phyloP scores from a whole-genome alignment of 352 stramenopile genomes.

The Saprolegnia parasitica region DNA sequence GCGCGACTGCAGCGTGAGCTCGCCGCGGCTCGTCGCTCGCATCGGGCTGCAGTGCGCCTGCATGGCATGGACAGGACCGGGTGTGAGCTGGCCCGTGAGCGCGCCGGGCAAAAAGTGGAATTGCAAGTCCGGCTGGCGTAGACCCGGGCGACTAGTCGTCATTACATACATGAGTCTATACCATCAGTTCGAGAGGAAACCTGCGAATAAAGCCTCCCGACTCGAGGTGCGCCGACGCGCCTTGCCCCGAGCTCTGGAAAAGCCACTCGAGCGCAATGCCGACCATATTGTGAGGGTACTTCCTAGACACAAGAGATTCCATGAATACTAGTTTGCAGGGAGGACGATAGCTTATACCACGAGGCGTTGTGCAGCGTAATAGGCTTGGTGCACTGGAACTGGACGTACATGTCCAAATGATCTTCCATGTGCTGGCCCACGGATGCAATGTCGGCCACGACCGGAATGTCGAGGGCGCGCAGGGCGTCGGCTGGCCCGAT shows the following conservation, averaged over 20 bases:
- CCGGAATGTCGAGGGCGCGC: conserved; percentile 61
- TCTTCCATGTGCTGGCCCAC: conserved; percentile 88
- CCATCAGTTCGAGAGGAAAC: conserved; percentile 18
- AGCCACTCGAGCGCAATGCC: conserved; percentile 84
- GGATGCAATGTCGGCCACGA: conserved; percentile 70
- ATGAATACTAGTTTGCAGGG: background rate
- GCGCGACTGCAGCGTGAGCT: conserved; percentile 67
- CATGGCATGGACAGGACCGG: conserved; percentile 65
- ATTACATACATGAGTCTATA: background rate
- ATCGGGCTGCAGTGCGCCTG: conserved; percentile 86
- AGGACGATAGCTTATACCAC: conserved; percentile 36
- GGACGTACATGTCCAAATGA: conserved; percentile 84
- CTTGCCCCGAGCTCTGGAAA: conserved; percentile 58
- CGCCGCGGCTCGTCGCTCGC: conserved; percentile 79
- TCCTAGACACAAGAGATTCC: conserved; percentile 37
- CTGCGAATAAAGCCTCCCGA: conserved; percentile 84
- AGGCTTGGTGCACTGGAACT: conserved; percentile 85
- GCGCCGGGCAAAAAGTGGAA: conserved; percentile 88
- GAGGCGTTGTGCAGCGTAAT: conserved; percentile 88
- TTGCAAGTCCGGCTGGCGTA: conserved; percentile 83
- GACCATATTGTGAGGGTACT: conserved; percentile 85
- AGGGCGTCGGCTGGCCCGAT: conserved; percentile 72
- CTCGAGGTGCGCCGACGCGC: conserved; percentile 75
- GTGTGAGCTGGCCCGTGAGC: conserved; percentile 62
- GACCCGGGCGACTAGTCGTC: conserved; percentile 48